Evolutionary conservation across 345 rosid species (phyloP).

Genomic region (Sisymbrium altissimum): DNA sequence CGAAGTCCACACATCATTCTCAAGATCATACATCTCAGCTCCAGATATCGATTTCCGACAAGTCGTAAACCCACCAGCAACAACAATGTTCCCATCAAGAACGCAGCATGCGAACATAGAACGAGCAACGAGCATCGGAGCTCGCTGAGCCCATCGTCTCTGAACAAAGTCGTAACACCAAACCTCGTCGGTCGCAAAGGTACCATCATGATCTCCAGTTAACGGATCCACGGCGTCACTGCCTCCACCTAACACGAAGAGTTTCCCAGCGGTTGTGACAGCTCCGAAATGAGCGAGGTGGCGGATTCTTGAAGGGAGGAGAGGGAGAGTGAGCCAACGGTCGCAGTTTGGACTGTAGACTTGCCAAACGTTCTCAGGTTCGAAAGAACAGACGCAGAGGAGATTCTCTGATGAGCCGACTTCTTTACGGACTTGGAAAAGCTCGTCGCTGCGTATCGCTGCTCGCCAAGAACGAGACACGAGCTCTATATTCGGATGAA

Average conservation of each 20-base stretch:
- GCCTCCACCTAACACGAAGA: slow-evolving; percentile 92
- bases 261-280: slow-evolving; percentile 59
- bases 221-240: slow-evolving; percentile 90
- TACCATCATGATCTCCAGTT: slow-evolving; percentile 95
- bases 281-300: slow-evolving; percentile 85
- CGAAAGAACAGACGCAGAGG: slow-evolving; percentile 80
- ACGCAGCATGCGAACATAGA: slow-evolving; percentile 95
- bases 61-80: slow-evolving; percentile 92
- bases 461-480: slow-evolving; percentile 95
- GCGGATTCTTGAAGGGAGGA: slow-evolving; percentile 81
- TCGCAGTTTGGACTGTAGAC: slow-evolving; percentile 78
- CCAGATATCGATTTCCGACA: slow-evolving; percentile 84
- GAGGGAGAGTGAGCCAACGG: slow-evolving; percentile 86
- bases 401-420: slow-evolving; percentile 65
- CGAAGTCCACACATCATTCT: slow-evolving; percentile 67
- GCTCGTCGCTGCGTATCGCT: slow-evolving; percentile 67
- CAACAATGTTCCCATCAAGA: slow-evolving; percentile 79
- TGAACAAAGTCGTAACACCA: slow-evolving; percentile 87
- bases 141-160: slow-evolving; percentile 61
- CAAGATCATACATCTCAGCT: slow-evolving; percentile 92
- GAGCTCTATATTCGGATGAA: slow-evolving; percentile 74
- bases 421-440: slow-evolving; percentile 72
- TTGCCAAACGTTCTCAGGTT: slow-evolving; percentile 96
- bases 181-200: slow-evolving; percentile 86
- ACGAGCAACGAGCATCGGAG: slow-evolving; percentile 89